Evolutionary conservation across 1,139 yeast species (phyloP), one percentile per base, ranked within the genome.

Genomic region (Pichia sp.): DNA sequence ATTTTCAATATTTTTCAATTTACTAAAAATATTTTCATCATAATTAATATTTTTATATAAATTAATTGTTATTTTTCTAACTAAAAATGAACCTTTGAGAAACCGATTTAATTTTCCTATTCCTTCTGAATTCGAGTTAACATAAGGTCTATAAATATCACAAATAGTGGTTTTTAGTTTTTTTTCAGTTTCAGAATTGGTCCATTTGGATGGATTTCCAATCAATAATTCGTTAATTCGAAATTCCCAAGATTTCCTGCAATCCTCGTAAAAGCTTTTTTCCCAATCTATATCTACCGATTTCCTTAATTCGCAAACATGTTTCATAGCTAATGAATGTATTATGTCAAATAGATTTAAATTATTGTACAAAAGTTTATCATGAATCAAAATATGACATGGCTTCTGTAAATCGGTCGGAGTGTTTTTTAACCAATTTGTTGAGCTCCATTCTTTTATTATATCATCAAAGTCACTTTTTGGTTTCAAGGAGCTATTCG

Each of bases 341-440:
- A 53, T 43, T 8, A 50, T 53, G 10, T 53, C 53, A 39, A 57
- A 46, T 7, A 56, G 34, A 10, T 57, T 53, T 8, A 56, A 31
- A 28, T 58, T 54, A 3, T 47, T 46, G 38, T 46, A 59, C 4
- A 60, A 11, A 5, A 60, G 39, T 41, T 53, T 56, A 44, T 61
- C 65, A 48, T 61, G 65, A 8, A 60, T 43, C 7, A 61, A 43
- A 29, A 60, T 53, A 45, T 59, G 63, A 32, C 58, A 58, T 33
- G 58, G 53, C 27, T 47, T 51, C n/a, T 47, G 40, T 42, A 54
- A 54, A 34, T 57, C 50, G 4, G 49, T 40, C 7, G 54, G 56
- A 9, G 45, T 51, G 9, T 39, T 48, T 31, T 52, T 45, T 8
- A 58, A 33, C 60, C 58, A 55, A 28, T 56, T 52, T 10, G 61